Evolutionary conservation across 305 asterid genomes (phyloP).

Genomic region (Solanum aculeatissimum): DNA sequence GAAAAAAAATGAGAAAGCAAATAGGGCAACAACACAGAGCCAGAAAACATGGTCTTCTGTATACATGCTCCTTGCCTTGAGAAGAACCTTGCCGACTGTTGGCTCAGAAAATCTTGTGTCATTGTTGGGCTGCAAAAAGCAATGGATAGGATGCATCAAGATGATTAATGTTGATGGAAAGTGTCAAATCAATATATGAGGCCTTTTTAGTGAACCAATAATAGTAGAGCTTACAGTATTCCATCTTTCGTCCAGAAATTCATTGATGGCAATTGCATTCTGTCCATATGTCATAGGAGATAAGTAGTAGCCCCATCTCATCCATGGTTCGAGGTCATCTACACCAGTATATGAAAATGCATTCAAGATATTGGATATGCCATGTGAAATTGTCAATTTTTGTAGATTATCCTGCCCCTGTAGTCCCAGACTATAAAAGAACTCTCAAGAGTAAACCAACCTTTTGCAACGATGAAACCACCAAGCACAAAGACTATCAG

Average conservation of each 20-base stretch:
- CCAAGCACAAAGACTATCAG: conserved; percentile 82
- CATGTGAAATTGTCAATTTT: not conserved
- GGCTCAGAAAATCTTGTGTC: conserved; percentile 40
- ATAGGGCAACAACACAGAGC: conserved; percentile 64
- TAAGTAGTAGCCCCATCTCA: conserved; percentile 68
- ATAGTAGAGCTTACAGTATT: conserved; percentile 46
- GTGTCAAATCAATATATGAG: not conserved
- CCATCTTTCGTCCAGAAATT: conserved; percentile 82
- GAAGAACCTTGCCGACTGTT: conserved; percentile 85
- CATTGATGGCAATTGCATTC: conserved; percentile 82
- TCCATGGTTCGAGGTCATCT: conserved; percentile 83
- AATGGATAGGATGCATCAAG: not conserved
- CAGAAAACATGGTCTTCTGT: conserved; percentile 64
- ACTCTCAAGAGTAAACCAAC: conserved; percentile 18
- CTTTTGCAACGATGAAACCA: conserved; percentile 83
- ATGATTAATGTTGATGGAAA: not conserved
- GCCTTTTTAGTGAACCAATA: not conserved
- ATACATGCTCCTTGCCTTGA: conserved; percentile 76
- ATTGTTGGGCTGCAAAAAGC: conserved; percentile 39
- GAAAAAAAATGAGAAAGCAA: conserved; percentile 70
- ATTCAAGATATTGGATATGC: not conserved
- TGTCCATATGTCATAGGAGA: conserved; percentile 95
- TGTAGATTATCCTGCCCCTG: not conserved
- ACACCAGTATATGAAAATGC: not conserved
- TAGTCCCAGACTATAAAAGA: not conserved